Evolutionary conservation across 1,139 yeast species (phyloP).

Genomic region (Lodderomyces elongisporus): DNA sequence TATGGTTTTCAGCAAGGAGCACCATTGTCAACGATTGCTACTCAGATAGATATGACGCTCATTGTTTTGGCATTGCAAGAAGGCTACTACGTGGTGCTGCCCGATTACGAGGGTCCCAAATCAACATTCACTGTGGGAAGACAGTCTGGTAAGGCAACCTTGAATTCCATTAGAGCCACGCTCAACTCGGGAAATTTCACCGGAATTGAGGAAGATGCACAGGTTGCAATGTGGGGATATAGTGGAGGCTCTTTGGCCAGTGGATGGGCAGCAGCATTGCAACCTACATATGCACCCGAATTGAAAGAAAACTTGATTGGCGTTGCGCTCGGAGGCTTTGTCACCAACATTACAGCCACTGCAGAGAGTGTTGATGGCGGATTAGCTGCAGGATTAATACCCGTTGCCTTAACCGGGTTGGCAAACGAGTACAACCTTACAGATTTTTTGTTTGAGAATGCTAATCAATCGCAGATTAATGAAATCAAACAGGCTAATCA

Average conservation of each 20-base stretch:
- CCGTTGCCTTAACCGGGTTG: constrained; percentile 24
- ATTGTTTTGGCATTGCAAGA: constrained; percentile 22
- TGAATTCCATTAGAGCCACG: constrained; percentile 29
- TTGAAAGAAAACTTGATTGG: constrained; percentile 21
- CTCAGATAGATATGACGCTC: constrained; percentile 21
- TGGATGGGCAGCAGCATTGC: constrained; percentile 34
- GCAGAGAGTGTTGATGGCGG: constrained; percentile 20
- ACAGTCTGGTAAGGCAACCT: constrained; percentile 27
- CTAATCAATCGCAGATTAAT: not conserved
- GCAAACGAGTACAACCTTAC: constrained; percentile 17
- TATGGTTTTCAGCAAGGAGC: constrained; percentile 14
- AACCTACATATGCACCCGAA: constrained; percentile 30
- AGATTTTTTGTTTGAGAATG: not conserved
- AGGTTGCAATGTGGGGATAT: constrained; percentile 32
- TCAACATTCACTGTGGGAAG: constrained; percentile 28
- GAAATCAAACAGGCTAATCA: constrained; percentile 12
- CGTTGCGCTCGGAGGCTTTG: constrained; percentile 29
- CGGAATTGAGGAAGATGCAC: constrained; percentile 24
- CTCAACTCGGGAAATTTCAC: constrained; percentile 22
- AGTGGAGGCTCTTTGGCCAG: constrained; percentile 39
- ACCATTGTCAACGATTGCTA: constrained; percentile 5
- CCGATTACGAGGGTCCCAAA: constrained; percentile 31
- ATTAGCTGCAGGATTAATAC: constrained; percentile 23
- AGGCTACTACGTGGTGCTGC: constrained; percentile 31
- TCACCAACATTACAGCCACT: constrained; percentile 20